Conservation (phyloP, 352 stramenopile species). For the Pythium monospermum region DNA sequence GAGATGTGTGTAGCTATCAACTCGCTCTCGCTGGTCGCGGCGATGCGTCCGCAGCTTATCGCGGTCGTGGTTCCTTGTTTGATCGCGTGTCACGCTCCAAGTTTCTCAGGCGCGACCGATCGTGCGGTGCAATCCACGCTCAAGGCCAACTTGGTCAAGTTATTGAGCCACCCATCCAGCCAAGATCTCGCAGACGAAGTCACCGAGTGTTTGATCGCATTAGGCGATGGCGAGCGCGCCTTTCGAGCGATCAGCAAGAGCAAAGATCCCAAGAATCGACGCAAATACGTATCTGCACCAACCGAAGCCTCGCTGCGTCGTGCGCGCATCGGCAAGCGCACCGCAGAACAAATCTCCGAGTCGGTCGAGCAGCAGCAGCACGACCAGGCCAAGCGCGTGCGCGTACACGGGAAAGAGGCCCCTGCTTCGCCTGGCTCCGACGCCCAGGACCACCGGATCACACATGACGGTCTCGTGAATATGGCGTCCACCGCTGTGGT, state of each 20-base stretch:
- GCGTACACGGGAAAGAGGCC: too few relatives aligned
- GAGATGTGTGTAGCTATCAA: conserved; percentile 65
- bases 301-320: conserved; percentile 61
- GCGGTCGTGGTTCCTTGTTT: conserved; percentile 44
- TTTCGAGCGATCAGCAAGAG: conserved; percentile 78
- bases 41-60: conserved; percentile 59
- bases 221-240: conserved; percentile 64
- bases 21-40: conserved; percentile 56
- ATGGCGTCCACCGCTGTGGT: conserved; percentile 66
- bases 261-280: conserved; percentile 48
- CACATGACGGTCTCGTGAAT: conserved; percentile 68
- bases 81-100: conserved; percentile 27
- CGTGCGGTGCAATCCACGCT: conserved; percentile 51
- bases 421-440: background rate
- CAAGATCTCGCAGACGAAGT: conserved; percentile 64
- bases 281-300: conserved; percentile 67
- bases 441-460: conserved; percentile 24
- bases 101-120: conserved; percentile 26
- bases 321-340: conserved; percentile 64
- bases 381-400: conserved; percentile 38
- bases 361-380: conserved; percentile 53
- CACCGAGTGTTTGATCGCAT: conserved; percentile 63
- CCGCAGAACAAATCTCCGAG: conserved; percentile 44
- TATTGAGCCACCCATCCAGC: conserved; percentile 55
- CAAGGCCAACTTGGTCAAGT: conserved; percentile 63